phyloP scores from a whole-genome alignment of 148 eudicot genomes.

The Spergularia bocconei region DNA sequence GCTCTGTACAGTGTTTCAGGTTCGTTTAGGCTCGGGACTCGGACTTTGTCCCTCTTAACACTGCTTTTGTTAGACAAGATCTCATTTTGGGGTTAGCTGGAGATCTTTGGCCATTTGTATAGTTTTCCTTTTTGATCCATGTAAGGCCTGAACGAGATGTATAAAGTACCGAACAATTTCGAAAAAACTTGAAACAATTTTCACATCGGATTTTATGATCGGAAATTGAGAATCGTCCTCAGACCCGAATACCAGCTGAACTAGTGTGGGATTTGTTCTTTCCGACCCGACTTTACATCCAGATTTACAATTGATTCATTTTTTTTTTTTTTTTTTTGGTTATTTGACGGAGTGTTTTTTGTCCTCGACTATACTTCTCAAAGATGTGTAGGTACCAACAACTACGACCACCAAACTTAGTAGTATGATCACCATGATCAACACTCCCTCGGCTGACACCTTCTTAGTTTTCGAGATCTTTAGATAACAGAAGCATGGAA shows the following conservation, averaged over 20 bases:
- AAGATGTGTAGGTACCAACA: constrained; percentile 50
- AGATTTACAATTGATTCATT: no score
- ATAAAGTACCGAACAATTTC: no score
- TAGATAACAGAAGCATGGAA: constrained; percentile 66
- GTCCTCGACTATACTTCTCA: constrained; percentile 34
- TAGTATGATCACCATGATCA: constrained; percentile 33
- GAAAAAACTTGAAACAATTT: no score
- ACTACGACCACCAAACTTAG: constrained; percentile 36
- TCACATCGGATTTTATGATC: no score
- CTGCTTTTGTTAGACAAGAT: constrained; percentile 34
- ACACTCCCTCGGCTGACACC: constrained; percentile 35
- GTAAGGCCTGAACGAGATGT: neutral
- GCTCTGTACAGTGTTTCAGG: constrained; percentile 17
- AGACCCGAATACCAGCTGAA: no score
- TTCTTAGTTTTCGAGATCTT: constrained; percentile 37
- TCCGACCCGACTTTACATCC: no score
- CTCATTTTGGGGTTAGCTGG: constrained; percentile 65
- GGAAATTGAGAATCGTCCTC: no score
- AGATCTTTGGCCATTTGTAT: constrained; percentile 28
- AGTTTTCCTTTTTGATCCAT: neutral
- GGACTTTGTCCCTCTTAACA: neutral
- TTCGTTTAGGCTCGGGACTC: constrained; percentile 10
- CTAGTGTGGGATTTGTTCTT: no score
- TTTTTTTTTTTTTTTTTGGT: no score
- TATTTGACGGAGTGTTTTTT: constrained; percentile 10